phyloP scores from a whole-genome alignment of 352 stramenopile species.

The Globisporangium mamillatum region DNA sequence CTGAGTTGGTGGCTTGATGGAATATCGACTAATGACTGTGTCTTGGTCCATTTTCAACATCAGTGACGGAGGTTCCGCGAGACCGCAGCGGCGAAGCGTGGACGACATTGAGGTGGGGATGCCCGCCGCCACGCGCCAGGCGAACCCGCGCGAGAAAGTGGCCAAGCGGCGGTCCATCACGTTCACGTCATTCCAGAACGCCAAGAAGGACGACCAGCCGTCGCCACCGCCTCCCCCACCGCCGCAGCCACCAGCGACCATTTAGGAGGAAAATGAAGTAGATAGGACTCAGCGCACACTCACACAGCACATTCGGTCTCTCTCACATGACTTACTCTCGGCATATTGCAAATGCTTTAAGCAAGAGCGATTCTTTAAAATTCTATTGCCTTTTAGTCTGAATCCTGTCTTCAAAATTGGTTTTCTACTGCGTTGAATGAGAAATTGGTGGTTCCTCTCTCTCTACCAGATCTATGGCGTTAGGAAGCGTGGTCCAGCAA shows the following conservation, averaged over 20 bases:
- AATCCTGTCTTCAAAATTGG: conserved; percentile 8
- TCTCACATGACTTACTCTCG: neutral
- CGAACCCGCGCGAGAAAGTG: conserved; percentile 41
- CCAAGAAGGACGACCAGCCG: conserved; percentile 22
- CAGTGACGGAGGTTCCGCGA: conserved; percentile 13
- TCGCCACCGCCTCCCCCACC: neutral
- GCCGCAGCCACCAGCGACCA: conserved; percentile 1
- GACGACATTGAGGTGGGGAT: conserved; percentile 81
- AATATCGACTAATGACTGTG: neutral
- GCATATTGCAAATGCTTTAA: neutral
- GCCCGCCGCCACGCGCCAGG: conserved; percentile 44
- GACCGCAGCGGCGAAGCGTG: conserved; percentile 41
- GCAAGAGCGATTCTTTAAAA: neutral
- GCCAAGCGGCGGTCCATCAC: conserved; percentile 75
- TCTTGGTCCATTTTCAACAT: neutral
- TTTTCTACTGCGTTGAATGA: neutral
- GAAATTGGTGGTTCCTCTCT: conserved; percentile 1
- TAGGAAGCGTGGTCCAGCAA: conserved; percentile 9
- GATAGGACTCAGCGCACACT: neutral
- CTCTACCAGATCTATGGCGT: neutral
- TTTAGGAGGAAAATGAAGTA: conserved; percentile 4
- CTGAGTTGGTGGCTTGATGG: neutral
- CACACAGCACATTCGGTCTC: neutral
- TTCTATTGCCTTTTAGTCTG: neutral
- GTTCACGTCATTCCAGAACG: conserved; percentile 58